Evolutionary conservation across 192 early-diverging fungal species (phyloP).

Genomic region (Obelidium mucronatum): DNA sequence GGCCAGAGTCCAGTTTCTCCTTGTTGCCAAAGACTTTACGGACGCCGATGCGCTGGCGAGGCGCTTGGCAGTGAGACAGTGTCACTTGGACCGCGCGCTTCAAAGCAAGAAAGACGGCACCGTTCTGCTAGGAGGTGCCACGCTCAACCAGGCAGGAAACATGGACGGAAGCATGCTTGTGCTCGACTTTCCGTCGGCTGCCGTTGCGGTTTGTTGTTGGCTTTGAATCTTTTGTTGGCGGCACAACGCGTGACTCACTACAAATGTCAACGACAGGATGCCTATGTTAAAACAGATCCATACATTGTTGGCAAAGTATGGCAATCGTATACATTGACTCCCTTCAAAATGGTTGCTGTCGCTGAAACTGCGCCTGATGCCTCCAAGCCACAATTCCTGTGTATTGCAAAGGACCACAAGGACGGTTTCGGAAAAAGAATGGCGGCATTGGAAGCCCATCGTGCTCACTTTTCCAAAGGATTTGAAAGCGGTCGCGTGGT

Average conservation of each 20-base stretch:
- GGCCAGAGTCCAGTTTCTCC: constrained; percentile 19
- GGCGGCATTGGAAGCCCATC: too few relatives aligned
- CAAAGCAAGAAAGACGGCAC: constrained; percentile 18
- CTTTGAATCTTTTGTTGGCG: background rate
- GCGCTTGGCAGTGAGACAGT: constrained; percentile 24
- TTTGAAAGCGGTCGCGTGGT: too few relatives aligned
- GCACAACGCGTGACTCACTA: background rate
- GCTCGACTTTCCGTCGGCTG: constrained; percentile 37
- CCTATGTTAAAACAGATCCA: constrained; percentile 30
- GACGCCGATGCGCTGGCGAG: constrained; percentile 40
- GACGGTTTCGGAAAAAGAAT: too few relatives aligned
- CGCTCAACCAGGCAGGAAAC: constrained; percentile 17
- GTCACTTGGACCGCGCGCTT: constrained; percentile 33
- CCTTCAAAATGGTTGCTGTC: constrained; percentile 42
- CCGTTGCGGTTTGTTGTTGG: constrained; percentile 32
- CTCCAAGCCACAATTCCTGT: too few relatives aligned
- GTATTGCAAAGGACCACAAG: too few relatives aligned
- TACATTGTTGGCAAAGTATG: constrained; percentile 50
- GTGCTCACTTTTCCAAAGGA: too few relatives aligned
- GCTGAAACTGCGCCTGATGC: too few relatives aligned
- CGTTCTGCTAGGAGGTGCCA: constrained; percentile 44
- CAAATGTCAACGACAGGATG: background rate
- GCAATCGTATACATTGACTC: constrained; percentile 34
- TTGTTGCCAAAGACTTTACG: constrained; percentile 40
- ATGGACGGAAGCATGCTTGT: constrained; percentile 50